Conservation (phyloP, 108 stramenopile species). For the Seminavis robusta region DNA sequence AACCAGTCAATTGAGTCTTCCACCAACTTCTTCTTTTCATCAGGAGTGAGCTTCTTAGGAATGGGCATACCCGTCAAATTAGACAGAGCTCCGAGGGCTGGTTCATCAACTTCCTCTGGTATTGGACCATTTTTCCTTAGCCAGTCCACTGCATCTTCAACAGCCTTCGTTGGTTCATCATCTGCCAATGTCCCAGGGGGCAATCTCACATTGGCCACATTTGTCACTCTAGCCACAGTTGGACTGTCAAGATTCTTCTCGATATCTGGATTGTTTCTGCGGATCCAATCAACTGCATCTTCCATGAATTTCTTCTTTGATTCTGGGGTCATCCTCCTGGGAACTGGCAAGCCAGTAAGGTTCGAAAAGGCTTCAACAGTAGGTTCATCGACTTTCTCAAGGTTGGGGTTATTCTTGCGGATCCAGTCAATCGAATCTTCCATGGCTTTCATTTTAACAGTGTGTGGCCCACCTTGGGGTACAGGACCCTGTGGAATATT, state of each 20-base stretch:
- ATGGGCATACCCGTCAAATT: constrained; percentile 2
- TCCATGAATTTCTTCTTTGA: constrained; percentile 10
- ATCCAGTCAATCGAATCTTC: constrained; percentile 21
- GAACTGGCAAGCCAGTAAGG: not conserved
- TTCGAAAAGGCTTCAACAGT: not conserved
- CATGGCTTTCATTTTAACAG: constrained; percentile 8
- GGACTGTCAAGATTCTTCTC: constrained; percentile 5
- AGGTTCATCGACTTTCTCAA: constrained; percentile 1
- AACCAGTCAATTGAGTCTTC: constrained; percentile 5
- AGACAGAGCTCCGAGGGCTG: constrained; percentile 1
- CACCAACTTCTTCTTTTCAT: constrained; percentile 12
- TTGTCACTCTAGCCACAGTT: not conserved
- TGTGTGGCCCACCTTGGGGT: not conserved
- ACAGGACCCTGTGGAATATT: not conserved
- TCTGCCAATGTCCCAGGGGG: not conserved
- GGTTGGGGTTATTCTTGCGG: constrained; percentile 7
- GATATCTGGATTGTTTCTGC: constrained; percentile 8
- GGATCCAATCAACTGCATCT: constrained; percentile 24
- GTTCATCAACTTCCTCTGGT: not conserved
- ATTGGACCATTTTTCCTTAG: not conserved
- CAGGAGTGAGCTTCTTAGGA: not conserved
- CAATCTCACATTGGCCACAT: constrained; percentile 4
- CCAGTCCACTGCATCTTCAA: constrained; percentile 8
- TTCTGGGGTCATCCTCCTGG: not conserved
- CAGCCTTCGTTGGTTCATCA: not conserved